Evolutionary conservation across 176 grass and related monocot genomes (phyloP).

Genomic region (Lolium multiflorum): DNA sequence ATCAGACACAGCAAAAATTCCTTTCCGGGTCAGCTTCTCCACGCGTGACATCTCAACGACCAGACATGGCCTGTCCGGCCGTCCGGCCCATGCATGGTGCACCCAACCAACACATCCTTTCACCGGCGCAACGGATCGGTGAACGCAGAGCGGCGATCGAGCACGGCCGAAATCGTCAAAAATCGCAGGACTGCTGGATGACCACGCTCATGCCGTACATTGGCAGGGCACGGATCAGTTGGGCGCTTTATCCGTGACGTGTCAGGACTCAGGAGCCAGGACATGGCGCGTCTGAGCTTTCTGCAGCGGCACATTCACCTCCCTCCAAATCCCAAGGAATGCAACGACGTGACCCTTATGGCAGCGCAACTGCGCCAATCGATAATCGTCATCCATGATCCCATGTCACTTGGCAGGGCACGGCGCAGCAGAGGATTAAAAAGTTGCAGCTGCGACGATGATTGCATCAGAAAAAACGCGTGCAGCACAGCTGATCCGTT

Average conservation of each 20-base stretch:
- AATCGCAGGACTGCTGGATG: too few species aligned
- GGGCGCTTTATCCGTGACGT: background rate
- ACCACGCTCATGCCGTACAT: background rate
- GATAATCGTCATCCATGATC: background rate
- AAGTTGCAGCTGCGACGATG: slow-evolving; percentile 4
- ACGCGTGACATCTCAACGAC: too few species aligned
- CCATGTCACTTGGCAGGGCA: background rate
- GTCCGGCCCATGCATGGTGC: too few species aligned
- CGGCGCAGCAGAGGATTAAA: background rate
- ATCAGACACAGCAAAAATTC: too few species aligned
- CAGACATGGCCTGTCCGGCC: too few species aligned
- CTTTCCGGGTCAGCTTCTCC: too few species aligned
- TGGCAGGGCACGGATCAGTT: background rate
- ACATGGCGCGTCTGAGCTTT: background rate
- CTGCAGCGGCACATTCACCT: slow-evolving; percentile 10
- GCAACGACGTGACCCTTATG: background rate
- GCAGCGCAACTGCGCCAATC: background rate
- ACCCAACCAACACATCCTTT: too few species aligned
- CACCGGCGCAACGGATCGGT: too few species aligned
- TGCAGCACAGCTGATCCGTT: background rate
- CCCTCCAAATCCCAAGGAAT: background rate
- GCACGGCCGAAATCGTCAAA: too few species aligned
- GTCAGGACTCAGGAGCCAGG: background rate
- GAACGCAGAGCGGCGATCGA: too few species aligned
- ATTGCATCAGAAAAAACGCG: background rate